Base-by-base conservation (phyloP, 169 alveolate species). In the Plasmodium adleri region DNA sequence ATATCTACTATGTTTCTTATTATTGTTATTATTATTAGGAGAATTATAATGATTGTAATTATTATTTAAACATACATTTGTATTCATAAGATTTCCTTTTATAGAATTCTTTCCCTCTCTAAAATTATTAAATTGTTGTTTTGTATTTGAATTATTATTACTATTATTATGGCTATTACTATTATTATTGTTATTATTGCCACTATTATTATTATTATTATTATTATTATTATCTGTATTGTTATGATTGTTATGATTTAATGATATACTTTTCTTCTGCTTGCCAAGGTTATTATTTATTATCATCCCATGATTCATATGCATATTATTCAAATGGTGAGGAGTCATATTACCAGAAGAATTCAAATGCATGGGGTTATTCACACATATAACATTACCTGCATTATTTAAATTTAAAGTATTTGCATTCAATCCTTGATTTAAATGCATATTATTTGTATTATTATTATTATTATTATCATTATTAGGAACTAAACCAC, bases 221-320 rank as follows among this genome's bases (percentile, higher is more conserved):
- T 12, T 43, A 66, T 13, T 20, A 3, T 26, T 26, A 59, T 60
- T 17, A 28, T 3, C 6, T 2, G 4, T 22, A 22, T 62, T 12
- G 20, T 63, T 63, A 28, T 28, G 43, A 43, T n/a, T 58, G 28
- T 85, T 67, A 32, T 83, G 86, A 47, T 49, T 49, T 9, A 68
- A 56, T 5, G 74, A 54, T 68, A 9, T 83, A 32, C 59, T 68
- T 28, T 85, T 54, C 54, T 83, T 83, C 60, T 68, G 91, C 9
- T 83, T 47, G 47, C 26, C 54, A 13, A 71, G 1, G 54, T 20
- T 73, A 28, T 73, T 54, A 32, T 70, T 70, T 24, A 68, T 28
- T 12, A 86, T 39, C 54, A 86, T 20, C n/a, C 73, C 63, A 24
- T 86, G 92, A 72, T 63, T 86, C 92, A 86, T 71, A 32, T 71